Base-by-base conservation (phyloP, 177 flowering plant species). In the Vitis hybrid region DNA sequence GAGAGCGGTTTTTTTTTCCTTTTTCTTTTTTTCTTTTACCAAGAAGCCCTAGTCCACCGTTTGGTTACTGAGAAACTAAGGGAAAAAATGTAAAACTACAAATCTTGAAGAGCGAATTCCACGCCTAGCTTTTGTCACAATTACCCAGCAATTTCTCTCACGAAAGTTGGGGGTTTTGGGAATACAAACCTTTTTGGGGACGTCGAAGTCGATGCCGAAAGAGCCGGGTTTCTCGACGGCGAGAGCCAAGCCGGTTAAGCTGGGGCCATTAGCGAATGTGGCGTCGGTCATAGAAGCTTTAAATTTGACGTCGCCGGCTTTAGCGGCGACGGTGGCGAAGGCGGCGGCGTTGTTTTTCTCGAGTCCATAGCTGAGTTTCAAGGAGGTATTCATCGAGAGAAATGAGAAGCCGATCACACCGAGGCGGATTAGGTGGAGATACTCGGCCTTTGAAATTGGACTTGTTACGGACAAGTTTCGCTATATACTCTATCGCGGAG, bases 221-320 rank as follows among this genome's bases (percentile, higher is more conserved):
- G 62, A 87, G 9, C 98, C 97, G 9, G 98, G 98, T 71, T 92
- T 96, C 71, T 96, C 98, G 54, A 92, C 77, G 57, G 91, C 76
- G 15, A 96, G 76, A 61, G 79, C 76, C 27, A 96, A 73, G 71
- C 94, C 98, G 69, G 79, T 86, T 35, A 93, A 78, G 83, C 82
- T 77, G 68, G 95, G 95, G 57, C 96, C 99, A 20, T 77, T 82
- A 78, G 61, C 81, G 77, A 94, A 30, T 24, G 97, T 87, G 71
- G 92, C 97, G 60, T 94, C 98, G 68, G 97, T 85, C 77, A 93
- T 48, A 71, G 97, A 83, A 61, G 96, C 99, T 21, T 85, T 82
- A 64, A 96, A 89, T 77, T 87, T 87, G 56, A 94, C 69, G 77
- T 92, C 94, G 66, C 97, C 92, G 80, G 84, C 87, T 76, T 75